phyloP scores from a whole-genome alignment of 1,284 basidiomycete genomes.

The Volvariella surrecta region DNA sequence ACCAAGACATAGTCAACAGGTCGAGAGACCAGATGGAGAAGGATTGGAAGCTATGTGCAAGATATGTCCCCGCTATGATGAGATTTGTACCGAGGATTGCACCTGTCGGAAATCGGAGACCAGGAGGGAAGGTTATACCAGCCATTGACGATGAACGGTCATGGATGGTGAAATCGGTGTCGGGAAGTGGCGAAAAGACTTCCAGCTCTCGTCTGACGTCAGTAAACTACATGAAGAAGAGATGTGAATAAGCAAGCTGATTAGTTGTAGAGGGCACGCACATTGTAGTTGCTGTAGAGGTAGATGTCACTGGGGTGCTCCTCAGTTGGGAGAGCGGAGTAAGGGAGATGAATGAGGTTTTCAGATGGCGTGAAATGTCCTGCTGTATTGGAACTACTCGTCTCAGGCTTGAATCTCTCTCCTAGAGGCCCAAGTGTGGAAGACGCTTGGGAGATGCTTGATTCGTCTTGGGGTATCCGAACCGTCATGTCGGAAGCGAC shows the following conservation, averaged over 20 bases:
- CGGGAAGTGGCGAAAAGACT: slow-evolving; percentile 71
- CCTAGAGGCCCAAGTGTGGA: slow-evolving; percentile 46
- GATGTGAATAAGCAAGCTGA: slow-evolving; percentile 1
- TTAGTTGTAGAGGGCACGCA: slow-evolving; percentile 26
- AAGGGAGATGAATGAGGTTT: slow-evolving; percentile 62
- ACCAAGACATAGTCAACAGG: slow-evolving; percentile 74
- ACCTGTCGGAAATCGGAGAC: slow-evolving; percentile 89
- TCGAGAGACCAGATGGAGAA: slow-evolving; percentile 90
- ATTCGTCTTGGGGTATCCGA: slow-evolving; percentile 58
- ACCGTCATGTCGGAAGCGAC: slow-evolving; percentile 64
- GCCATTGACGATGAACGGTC: slow-evolving; percentile 74
- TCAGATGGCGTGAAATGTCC: slow-evolving; percentile 46
- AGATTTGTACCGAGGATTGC: slow-evolving; percentile 83
- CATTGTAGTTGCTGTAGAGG: slow-evolving; percentile 86
- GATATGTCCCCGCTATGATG: slow-evolving; percentile 84
- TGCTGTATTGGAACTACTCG: slow-evolving; percentile 21
- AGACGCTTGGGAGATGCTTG: slow-evolving; percentile 27
- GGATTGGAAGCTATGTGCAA: slow-evolving; percentile 82
- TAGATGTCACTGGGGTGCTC: slow-evolving; percentile 74
- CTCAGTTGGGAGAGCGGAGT: slow-evolving; percentile 61
- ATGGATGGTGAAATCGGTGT: slow-evolving; percentile 61
- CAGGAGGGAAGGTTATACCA: slow-evolving; percentile 76
- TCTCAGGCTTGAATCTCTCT: slow-evolving; percentile 45
- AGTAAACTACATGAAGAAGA: slow-evolving; percentile 69
- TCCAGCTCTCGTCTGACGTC: slow-evolving; percentile 92